These are phyloP conservation scores for Colletotrichum tofieldiae DNA, from an alignment of 2,329 filamentous ascomycete species.

Conservation along the genomic window DNA sequence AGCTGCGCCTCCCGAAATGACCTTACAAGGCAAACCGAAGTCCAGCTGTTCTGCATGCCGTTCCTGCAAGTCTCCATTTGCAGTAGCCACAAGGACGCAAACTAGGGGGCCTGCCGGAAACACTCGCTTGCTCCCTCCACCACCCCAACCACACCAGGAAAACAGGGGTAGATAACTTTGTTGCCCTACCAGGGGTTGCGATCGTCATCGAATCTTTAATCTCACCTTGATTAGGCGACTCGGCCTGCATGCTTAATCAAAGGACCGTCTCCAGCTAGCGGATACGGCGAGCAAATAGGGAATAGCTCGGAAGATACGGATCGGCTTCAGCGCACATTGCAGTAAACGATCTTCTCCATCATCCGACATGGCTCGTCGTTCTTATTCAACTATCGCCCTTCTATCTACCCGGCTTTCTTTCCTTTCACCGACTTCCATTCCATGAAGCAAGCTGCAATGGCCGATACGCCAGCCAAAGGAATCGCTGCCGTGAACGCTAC, in stretches of 20 bases:
- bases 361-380: background rate
- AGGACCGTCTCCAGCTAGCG: background rate
- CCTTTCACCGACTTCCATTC: slow-evolving; percentile 35
- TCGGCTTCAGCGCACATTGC: no score
- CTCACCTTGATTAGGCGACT: background rate
- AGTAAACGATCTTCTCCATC: background rate
- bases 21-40: background rate
- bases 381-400: background rate
- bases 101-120: background rate
- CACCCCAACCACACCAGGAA: background rate
- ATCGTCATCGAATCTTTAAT: background rate
- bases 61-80: background rate
- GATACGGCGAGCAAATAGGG: background rate
- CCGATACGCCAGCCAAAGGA: slow-evolving; percentile 30
- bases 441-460: slow-evolving; percentile 36
- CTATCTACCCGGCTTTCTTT: background rate
- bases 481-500: slow-evolving; percentile 62
- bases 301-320: background rate
- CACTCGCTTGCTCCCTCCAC: background rate
- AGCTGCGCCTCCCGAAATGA: slow-evolving; percentile 3
- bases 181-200: background rate
- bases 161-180: background rate
- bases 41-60: background rate
- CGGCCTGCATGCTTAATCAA: background rate
- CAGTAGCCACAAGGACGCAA: background rate